Evolutionary conservation across 2,329 filamentous ascomycete genomes (phyloP).

Genomic region (Ophiocordyceps sinensis): DNA sequence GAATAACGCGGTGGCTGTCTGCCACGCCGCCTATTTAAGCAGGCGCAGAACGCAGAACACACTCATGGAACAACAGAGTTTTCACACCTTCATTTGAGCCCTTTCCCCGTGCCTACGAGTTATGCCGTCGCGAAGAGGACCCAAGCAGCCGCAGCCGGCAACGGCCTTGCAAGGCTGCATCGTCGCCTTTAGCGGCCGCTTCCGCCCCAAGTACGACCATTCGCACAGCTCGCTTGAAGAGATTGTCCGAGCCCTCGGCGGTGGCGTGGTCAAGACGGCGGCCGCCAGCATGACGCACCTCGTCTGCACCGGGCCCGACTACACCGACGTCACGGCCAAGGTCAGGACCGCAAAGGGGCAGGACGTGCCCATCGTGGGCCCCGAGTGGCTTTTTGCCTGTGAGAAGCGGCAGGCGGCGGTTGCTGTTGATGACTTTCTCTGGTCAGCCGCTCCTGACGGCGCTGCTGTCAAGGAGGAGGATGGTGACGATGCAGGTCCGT

Average conservation of each 20-base stretch:
- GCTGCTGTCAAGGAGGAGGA: too few relatives aligned
- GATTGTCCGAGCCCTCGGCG: background rate
- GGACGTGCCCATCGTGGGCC: conserved; percentile 37
- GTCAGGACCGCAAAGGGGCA: conserved; percentile 31
- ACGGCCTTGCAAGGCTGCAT: background rate
- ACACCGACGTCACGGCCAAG: conserved; percentile 33
- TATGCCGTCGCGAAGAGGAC: background rate
- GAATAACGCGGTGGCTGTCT: too few relatives aligned
- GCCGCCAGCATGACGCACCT: conserved; percentile 39
- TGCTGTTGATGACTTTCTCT: conserved; percentile 11
- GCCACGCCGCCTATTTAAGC: too few relatives aligned
- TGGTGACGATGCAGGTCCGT: too few relatives aligned
- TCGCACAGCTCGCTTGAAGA: background rate
- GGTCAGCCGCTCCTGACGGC: conserved; percentile 3
- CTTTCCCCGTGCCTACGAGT: background rate
- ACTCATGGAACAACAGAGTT: too few relatives aligned
- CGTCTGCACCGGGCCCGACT: conserved; percentile 39
- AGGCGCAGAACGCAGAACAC: too few relatives aligned
- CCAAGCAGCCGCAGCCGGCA: background rate
- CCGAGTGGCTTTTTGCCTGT: conserved; percentile 50
- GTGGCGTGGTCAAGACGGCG: conserved; percentile 16
- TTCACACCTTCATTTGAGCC: too few relatives aligned
- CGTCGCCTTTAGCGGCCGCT: conserved; percentile 1
- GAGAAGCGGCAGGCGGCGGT: conserved; percentile 15
- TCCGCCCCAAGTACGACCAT: background rate